Conservation (phyloP, 2,329 filamentous ascomycete species). For the Saccharata proteae region DNA sequence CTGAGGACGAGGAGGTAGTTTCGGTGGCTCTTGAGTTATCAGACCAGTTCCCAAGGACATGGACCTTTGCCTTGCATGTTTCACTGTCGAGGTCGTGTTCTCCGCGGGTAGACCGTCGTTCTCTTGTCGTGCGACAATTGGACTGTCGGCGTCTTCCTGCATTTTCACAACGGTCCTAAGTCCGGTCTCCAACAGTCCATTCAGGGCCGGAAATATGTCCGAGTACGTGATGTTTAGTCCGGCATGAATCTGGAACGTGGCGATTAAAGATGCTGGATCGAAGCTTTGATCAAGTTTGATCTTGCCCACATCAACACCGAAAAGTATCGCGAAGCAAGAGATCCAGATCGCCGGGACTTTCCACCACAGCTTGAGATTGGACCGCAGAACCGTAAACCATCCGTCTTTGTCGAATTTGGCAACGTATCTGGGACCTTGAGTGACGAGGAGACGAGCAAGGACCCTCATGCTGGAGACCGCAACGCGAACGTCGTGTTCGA, state of each 20-base stretch:
- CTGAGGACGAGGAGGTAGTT: constrained; percentile 8
- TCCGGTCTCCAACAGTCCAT: constrained; percentile 76
- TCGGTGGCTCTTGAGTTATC: constrained; percentile 15
- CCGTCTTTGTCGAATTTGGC: constrained; percentile 82
- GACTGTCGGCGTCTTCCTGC: constrained; percentile 4
- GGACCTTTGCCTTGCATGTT: constrained; percentile 42
- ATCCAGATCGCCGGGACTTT: constrained; percentile 74
- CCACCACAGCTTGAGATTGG: constrained; percentile 80
- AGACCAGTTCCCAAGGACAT: constrained; percentile 55
- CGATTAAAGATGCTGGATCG: constrained; percentile 60
- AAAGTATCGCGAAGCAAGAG: constrained; percentile 77
- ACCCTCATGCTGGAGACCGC: constrained; percentile 74
- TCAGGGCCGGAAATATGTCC: constrained; percentile 68
- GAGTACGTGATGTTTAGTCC: constrained; percentile 63
- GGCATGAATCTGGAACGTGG: constrained; percentile 60
- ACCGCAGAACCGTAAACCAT: constrained; percentile 76
- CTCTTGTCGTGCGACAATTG: constrained; percentile 3
- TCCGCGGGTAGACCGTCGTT: constrained; percentile 18
- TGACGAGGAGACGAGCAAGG: constrained; percentile 68
- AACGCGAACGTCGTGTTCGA: constrained; percentile 73
- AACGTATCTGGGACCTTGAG: constrained; percentile 69
- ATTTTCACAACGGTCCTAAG: constrained; percentile 51
- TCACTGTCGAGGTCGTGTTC: neutral
- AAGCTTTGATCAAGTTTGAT: constrained; percentile 63
- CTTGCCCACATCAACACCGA: constrained; percentile 67